Conservation (phyloP, 1,139 yeast species). For the Diutina catenulata region DNA sequence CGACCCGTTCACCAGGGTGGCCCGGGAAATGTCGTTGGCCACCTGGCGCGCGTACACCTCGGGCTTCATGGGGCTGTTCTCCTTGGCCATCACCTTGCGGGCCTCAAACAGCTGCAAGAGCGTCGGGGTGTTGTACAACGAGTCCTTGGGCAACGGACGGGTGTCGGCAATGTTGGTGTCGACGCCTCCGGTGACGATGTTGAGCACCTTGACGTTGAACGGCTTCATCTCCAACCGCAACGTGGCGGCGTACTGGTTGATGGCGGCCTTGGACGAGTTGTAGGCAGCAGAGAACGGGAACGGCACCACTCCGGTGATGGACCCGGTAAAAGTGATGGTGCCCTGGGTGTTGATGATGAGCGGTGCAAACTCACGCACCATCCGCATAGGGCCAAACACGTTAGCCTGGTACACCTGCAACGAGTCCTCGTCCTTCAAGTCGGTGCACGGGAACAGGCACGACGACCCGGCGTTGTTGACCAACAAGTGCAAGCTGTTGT, state of each 20-base stretch:
- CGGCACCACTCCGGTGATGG: slow-evolving; percentile 8
- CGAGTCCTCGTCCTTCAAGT: slow-evolving; percentile 14
- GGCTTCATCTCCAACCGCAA: slow-evolving; percentile 61
- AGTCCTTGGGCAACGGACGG: slow-evolving; percentile 42
- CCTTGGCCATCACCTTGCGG: slow-evolving; percentile 51
- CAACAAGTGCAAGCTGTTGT: slow-evolving; percentile 19
- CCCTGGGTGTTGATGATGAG: slow-evolving; percentile 10
- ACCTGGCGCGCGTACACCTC: slow-evolving; percentile 44
- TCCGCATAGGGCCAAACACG: slow-evolving; percentile 4
- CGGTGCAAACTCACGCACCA: slow-evolving; percentile 7
- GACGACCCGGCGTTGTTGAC: slow-evolving; percentile 27
- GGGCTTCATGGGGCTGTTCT: slow-evolving; percentile 49
- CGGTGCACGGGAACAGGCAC: slow-evolving; percentile 63
- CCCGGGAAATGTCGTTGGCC: slow-evolving; percentile 34
- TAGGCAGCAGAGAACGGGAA: slow-evolving; percentile 9
- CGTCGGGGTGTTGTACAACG: slow-evolving; percentile 42
- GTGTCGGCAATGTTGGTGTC: slow-evolving; percentile 43
- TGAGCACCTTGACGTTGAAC: slow-evolving; percentile 61
- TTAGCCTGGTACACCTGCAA: slow-evolving; percentile 1
- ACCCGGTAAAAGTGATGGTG: slow-evolving; percentile 10
- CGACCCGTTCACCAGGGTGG: slow-evolving; percentile 27
- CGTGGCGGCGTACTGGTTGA: slow-evolving; percentile 14
- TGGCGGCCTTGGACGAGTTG: slow-evolving; percentile 7
- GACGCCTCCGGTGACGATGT: slow-evolving; percentile 53
- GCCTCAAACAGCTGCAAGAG: slow-evolving; percentile 36